Conservation (phyloP, 179 eudicot genomes). For the Beta macrorhiza region DNA sequence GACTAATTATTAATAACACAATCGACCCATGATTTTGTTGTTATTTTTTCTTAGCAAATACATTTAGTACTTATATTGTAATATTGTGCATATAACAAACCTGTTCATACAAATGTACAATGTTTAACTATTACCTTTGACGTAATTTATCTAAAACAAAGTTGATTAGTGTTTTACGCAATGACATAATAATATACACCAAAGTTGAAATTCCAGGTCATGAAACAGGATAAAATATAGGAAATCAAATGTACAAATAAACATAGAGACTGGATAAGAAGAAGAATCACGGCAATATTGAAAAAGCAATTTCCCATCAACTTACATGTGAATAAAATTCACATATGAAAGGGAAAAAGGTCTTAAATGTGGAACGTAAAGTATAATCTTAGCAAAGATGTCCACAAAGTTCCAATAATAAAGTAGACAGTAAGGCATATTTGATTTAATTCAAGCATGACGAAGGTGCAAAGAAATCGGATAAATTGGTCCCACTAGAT, state of each 20-base stretch:
- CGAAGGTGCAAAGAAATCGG: constrained; percentile 25
- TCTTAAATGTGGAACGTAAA: constrained; percentile 1
- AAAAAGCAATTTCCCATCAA: constrained; percentile 1
- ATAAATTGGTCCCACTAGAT: neutral
- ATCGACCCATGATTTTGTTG: too few species aligned
- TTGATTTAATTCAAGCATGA: neutral
- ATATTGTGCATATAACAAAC: too few species aligned
- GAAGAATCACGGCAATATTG: constrained; percentile 25
- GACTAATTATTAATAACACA: too few species aligned
- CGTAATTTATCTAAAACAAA: neutral
- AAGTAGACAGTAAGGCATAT: neutral
- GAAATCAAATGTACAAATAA: neutral
- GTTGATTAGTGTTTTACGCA: neutral
- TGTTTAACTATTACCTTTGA: too few species aligned
- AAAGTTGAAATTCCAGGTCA: neutral
- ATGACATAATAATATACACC: neutral
- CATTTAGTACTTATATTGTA: too few species aligned
- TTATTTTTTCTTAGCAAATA: too few species aligned
- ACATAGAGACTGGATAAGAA: neutral
- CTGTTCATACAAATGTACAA: too few species aligned
- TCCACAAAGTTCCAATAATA: constrained; percentile 13
- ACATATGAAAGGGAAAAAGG: constrained; percentile 4
- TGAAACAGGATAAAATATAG: neutral
- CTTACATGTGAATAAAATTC: constrained; percentile 8
- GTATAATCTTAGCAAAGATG: neutral